Evolutionary conservation across 2,329 filamentous ascomycete species (phyloP).

Genomic region (Rhynchosporium secalis): DNA sequence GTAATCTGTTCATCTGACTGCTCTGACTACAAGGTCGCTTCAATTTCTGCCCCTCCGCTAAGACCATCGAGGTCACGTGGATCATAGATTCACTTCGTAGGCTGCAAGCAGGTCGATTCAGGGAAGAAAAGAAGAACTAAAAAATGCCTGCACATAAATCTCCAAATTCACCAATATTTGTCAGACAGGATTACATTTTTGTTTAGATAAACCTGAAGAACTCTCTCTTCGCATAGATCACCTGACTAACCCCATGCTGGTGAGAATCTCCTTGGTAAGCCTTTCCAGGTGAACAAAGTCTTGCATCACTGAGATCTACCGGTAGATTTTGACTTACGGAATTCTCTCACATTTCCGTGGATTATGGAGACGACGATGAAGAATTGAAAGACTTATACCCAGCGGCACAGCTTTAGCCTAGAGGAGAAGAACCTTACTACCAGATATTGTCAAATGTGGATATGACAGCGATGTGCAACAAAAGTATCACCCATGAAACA

Average conservation of each 20-base stretch:
- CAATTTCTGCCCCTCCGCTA: no score
- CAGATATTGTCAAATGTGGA: conserved; percentile 21
- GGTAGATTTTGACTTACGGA: not conserved
- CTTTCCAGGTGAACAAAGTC: not conserved
- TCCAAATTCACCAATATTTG: no score
- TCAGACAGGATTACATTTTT: no score
- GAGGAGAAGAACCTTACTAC: conserved; percentile 18
- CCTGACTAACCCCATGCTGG: not conserved
- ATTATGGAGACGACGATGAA: not conserved
- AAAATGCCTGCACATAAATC: no score
- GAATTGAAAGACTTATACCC: not conserved
- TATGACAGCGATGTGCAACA: conserved; percentile 27
- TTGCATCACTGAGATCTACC: not conserved
- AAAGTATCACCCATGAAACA: conserved; percentile 7
- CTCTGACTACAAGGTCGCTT: no score
- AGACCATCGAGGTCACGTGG: no score
- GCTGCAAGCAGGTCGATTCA: not conserved
- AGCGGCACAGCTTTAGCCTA: conserved; percentile 19
- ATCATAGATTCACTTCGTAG: no score
- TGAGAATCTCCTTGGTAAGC: not conserved
- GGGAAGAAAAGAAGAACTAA: not conserved
- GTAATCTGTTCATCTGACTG: no score
- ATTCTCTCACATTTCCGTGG: conserved; percentile 1
- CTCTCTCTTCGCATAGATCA: not conserved
- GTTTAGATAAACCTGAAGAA: no score